Conservation (phyloP, 2,329 filamentous ascomycete species). For the Neofusicoccum umdonicola region DNA sequence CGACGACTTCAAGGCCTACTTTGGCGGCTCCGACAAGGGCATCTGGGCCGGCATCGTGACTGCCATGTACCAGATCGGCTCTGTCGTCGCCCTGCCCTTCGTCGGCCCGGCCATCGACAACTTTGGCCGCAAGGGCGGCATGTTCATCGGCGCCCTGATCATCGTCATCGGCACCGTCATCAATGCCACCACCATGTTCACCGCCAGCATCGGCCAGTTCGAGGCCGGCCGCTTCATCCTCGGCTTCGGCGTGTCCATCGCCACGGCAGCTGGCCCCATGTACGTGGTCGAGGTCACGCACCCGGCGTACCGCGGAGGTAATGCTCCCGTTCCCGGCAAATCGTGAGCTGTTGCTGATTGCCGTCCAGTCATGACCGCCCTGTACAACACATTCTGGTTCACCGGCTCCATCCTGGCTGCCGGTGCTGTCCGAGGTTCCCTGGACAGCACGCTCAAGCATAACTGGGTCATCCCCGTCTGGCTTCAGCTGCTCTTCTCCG, state of each 20-base stretch:
- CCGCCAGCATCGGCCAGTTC: conserved; percentile 48
- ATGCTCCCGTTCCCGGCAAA: not conserved
- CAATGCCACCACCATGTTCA: conserved; percentile 41
- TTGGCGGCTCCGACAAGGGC: conserved; percentile 40
- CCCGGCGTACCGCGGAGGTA: conserved; percentile 56
- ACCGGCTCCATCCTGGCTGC: conserved; percentile 35
- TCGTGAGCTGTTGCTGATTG: not conserved
- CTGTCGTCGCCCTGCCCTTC: conserved; percentile 43
- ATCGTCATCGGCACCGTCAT: conserved; percentile 54
- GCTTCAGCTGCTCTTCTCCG: conserved; percentile 27
- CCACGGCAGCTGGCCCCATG: conserved; percentile 58
- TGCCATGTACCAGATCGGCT: conserved; percentile 51
- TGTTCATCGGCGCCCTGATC: conserved; percentile 55
- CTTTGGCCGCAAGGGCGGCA: conserved; percentile 47
- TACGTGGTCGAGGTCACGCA: conserved; percentile 64
- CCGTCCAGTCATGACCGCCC: conserved; percentile 34
- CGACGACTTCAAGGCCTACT: conserved; percentile 44
- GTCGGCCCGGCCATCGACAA: conserved; percentile 46
- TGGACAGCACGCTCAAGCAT: conserved; percentile 22
- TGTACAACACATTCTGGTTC: conserved; percentile 45
- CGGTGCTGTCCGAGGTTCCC: conserved; percentile 27
- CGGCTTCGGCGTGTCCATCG: conserved; percentile 62
- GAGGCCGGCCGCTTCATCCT: conserved; percentile 62
- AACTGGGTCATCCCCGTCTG: conserved; percentile 22
- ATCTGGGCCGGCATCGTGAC: conserved; percentile 49